Base-by-base conservation (phyloP, 495 filamentous ascomycete species). In the Sordaria brevicollis region DNA sequence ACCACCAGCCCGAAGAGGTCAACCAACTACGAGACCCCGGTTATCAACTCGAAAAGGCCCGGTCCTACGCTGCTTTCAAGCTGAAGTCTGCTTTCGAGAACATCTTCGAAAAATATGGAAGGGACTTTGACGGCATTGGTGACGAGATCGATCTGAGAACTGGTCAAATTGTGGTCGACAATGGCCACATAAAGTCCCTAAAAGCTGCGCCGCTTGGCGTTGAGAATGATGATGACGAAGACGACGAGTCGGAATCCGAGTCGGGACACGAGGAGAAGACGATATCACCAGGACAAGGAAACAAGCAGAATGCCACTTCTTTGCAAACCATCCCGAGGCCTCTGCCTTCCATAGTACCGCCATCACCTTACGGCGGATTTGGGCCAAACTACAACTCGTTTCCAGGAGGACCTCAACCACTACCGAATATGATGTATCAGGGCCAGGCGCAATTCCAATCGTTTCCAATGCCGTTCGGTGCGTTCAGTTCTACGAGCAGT, bases 101-200 rank as follows among this genome's bases (percentile, higher is more conserved):
- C 57, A 97, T 99, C 39, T 97, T 97, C 74, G 86, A 88, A 35
- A 97, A 95, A 78, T 99, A 97, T 77, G 87, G 84, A 25, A 87
- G 86, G 73, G 90, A 97, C 79, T 97, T 96, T 74, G 87, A 86
- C 4, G 91, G 88, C 34, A 82, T 93, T 35, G 93, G 89, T 35
- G 77, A 79, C 69, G 77, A 79, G 70, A 78, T 79, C 33, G 71
- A 77, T 41, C 71, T 79, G 39, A 66, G 71, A 13, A 95, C 90
- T 0, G 92, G 91, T 25, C 81, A 91, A 57, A 89, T 99, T 34
- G 84, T 94, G 15, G 89, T 97, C 36, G 84, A 97, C 77, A 94
- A 96, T 84, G 94, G 95, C 3, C 94, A 97, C 81, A 75, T 96
- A 43, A 67, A 81, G 35, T 82, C 84, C 25, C 83, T 93, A 78